Percentiles rank a stretch among this genome's conserved stretches.
These are phyloP conservation scores for Coniochaeta ligniaria DNA, from an alignment of 2,329 filamentous ascomycete species.

Conservation along the genomic window DNA sequence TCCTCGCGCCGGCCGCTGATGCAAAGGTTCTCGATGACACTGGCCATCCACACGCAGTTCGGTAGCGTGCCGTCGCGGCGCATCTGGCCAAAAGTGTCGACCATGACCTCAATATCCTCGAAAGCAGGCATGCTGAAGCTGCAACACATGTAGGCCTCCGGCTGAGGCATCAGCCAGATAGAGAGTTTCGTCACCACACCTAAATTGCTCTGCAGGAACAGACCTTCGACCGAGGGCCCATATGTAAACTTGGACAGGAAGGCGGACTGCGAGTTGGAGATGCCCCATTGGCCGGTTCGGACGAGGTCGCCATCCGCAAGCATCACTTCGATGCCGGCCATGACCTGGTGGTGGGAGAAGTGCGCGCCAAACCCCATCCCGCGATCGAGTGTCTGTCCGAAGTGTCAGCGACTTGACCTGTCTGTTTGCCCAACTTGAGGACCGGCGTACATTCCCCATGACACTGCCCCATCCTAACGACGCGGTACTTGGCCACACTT, in stretches of 20 bases:
- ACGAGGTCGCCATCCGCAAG: conserved; percentile 19
- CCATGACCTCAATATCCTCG: conserved; percentile 35
- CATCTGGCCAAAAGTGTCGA: conserved; percentile 35
- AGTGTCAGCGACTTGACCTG: conserved; percentile 14
- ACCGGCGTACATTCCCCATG: conserved; percentile 33
- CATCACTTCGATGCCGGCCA: conserved; percentile 19
- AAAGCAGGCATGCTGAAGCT: conserved; percentile 36
- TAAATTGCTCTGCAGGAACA: conserved; percentile 46
- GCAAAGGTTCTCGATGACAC: conserved; percentile 36
- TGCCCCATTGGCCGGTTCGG: conserved; percentile 18
- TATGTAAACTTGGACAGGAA: conserved; percentile 29
- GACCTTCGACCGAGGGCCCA: conserved; percentile 30
- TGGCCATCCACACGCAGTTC: conserved; percentile 35
- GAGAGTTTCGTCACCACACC: conserved; percentile 51
- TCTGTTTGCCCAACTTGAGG: background rate
- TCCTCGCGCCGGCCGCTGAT: conserved; percentile 34
- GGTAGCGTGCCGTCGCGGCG: conserved; percentile 33
- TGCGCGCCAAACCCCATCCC: conserved; percentile 29
- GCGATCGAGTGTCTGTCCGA: conserved; percentile 27
- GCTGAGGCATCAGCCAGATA: conserved; percentile 31
- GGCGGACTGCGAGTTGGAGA: conserved; percentile 30
- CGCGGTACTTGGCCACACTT: conserved; percentile 38
- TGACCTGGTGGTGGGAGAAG: conserved; percentile 13
- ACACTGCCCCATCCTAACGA: conserved; percentile 42
- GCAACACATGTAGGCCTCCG: conserved; percentile 38